Percentiles rank a stretch among this genome's conserved stretches.
Conservation (phyloP, 345 rosid genomes). For the Syzygium jambos region DNA sequence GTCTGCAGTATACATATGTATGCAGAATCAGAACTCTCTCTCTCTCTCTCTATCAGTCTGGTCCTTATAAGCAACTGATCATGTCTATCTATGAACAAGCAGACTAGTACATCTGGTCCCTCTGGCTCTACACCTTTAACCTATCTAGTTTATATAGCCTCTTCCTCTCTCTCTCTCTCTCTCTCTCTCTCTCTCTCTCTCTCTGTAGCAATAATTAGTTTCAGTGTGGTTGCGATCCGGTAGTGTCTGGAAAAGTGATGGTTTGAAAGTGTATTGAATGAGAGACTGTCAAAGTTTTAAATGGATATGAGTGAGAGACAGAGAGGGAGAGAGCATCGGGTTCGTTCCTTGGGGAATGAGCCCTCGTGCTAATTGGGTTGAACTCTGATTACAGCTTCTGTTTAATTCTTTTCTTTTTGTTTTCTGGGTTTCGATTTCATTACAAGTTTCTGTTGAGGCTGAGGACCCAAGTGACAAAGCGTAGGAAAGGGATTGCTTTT, state of each 20-base stretch:
- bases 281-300: slow-evolving; percentile 29
- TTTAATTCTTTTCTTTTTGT: neutral
- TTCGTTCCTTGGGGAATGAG: neutral
- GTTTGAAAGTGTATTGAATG: slow-evolving; percentile 41
- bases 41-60: neutral
- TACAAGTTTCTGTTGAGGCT: neutral
- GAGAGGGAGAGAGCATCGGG: neutral
- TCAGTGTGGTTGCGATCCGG: slow-evolving; percentile 38
- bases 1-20: neutral
- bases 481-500: neutral
- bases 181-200: neutral
- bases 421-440: neutral
- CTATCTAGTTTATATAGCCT: neutral
- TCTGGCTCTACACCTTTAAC: neutral
- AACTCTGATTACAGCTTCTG: neutral
- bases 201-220: slow-evolving; percentile 30
- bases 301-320: slow-evolving; percentile 1
- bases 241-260: slow-evolving; percentile 53
- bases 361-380: neutral
- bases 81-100: neutral
- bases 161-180: neutral
- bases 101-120: neutral
- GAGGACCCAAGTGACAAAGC: neutral
- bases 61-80: neutral
- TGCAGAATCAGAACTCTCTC: neutral